Base-by-base conservation (phyloP, 129 eudicot species). In the Artemisia tridentata region DNA sequence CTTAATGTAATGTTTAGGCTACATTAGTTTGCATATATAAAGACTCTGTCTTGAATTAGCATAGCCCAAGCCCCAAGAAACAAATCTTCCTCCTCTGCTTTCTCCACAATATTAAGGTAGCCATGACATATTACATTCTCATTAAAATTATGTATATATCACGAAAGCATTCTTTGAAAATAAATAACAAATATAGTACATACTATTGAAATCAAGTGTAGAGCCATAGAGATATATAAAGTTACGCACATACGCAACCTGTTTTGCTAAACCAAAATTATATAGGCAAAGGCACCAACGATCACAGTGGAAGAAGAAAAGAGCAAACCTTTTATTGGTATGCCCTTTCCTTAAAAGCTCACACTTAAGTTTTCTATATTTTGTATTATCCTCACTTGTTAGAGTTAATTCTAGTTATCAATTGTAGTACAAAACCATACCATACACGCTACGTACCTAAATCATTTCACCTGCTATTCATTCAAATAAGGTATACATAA, bases 271-370 rank as follows among this genome's bases (percentile, higher is more conserved):
- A 56, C 48, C 55, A 68, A 50, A 47, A 48, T 3, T 31, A n/a
- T 41, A 23, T 57, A 54, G 62, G 69, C 69, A 72, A 78, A 65
- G 72, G 73, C 61, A 54, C 69, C 52, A 53, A 71, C 71, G 59
- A 46, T 43, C 21, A 25, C 45, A 46, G 17, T 7, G 43, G 16
- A 43, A 38, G n/a, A 79, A 67, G 65, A 49, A 48, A 79, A 67
- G 47, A 79, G 57, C 74, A 78, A 72, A 49, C 27, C 48, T 72
- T 57, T 70, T 63, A 9, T 6, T 11, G 45, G 25, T 10, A 38
- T 48, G 63, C 46, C 17, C 80, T 18, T 53, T 55, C 18, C 58
- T 46, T 66, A 67, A 56, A 14, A 34, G 11, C n/a, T 5, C 55
- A 55, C 31, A 75, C 14, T 75, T 61, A 56, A n/a, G 14, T 71